Evolutionary conservation across 768 basidiomycete genomes (phyloP), one percentile per base, ranked within the genome.

Genomic region (Strobilomyces echinocephalus): DNA sequence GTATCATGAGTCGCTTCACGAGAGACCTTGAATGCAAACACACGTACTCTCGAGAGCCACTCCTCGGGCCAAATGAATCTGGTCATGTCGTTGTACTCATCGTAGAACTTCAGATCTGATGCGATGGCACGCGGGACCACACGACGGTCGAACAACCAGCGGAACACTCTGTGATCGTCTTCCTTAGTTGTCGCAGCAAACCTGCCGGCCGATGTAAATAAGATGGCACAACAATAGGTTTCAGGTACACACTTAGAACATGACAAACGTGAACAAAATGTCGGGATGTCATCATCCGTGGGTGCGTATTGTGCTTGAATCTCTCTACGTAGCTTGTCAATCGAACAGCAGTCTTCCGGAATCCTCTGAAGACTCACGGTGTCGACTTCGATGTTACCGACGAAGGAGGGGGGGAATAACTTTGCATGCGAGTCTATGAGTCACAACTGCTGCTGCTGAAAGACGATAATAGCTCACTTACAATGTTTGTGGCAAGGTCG

Each of bases 121-220:
- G 52, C 28, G 11, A 55, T 24, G 4, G 39, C 45, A 26, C 49
- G 55, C 6, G 56, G 56, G 14, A 45, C 35, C 9, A 56, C 55
- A 14, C 30, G 46, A 33, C 55, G 55, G 39, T 56, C 55, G 1
- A 56, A 56, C 55, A 56, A 53, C 55, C 55, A 56, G 3, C 42
- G 46, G 46, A 53, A 56, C 20, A 56, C 18, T 9, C 52, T 18
- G 18, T 39, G 2, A 11, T 55, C 50, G 7, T 42, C 20, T 6
- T 44, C 14, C 41, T 53, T 36, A 1, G 20, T 15, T 0, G 51
- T 56, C n/a, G 55, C 55, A 8, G 51, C 55, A 49, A 57, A 57
- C 18, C 52, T 57, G 15, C 36, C 15, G 5, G 12, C 1, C 6
- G 7, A 26, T 2, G 11, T 1, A 24, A 34, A 11, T 52, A 9